A percentile compares a stretch with the other conserved stretches of the same genome.
Conservation (phyloP, 805 yeast species). For the Candida cerambycidarum region DNA sequence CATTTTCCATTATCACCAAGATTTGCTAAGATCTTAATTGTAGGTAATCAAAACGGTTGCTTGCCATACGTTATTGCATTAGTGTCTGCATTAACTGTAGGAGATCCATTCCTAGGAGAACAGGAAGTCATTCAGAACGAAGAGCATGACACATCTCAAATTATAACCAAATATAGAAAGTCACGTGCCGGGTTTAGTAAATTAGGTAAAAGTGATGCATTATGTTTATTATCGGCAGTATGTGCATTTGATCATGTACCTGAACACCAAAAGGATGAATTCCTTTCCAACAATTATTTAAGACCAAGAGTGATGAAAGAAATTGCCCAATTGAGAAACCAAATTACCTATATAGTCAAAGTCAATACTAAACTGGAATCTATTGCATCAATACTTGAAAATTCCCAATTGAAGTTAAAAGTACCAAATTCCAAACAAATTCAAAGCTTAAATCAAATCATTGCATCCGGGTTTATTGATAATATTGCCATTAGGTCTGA, state of each 20-base stretch:
- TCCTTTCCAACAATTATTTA: conserved; percentile 62
- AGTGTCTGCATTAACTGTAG: conserved; percentile 90
- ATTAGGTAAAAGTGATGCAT: conserved; percentile 77
- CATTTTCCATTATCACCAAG: conserved; percentile 92
- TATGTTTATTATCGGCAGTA: conserved; percentile 73
- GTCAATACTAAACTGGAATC: conserved; percentile 59
- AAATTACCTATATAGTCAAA: conserved; percentile 72
- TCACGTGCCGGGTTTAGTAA: conserved; percentile 61
- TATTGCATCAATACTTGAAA: conserved; percentile 46
- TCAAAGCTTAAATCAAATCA: conserved; percentile 82
- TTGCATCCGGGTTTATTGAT: conserved; percentile 90
- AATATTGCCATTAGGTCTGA: conserved; percentile 88
- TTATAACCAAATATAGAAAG: conserved; percentile 47
- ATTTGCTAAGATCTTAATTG: conserved; percentile 82
- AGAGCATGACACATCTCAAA: conserved; percentile 32
- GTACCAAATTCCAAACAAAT: conserved; percentile 72
- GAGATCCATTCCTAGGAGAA: conserved; percentile 82
- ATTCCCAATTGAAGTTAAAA: conserved; percentile 50
- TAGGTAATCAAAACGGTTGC: conserved; percentile 85
- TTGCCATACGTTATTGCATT: conserved; percentile 86
- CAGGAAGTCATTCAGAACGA: conserved; percentile 48
- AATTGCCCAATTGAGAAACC: conserved; percentile 75
- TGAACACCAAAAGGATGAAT: conserved; percentile 39
- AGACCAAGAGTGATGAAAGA: conserved; percentile 85
- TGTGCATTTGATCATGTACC: conserved; percentile 86